These are phyloP conservation scores for Pyrus bretschneideri DNA, from an alignment of 306 rosid genomes.

Conservation along the genomic window DNA sequence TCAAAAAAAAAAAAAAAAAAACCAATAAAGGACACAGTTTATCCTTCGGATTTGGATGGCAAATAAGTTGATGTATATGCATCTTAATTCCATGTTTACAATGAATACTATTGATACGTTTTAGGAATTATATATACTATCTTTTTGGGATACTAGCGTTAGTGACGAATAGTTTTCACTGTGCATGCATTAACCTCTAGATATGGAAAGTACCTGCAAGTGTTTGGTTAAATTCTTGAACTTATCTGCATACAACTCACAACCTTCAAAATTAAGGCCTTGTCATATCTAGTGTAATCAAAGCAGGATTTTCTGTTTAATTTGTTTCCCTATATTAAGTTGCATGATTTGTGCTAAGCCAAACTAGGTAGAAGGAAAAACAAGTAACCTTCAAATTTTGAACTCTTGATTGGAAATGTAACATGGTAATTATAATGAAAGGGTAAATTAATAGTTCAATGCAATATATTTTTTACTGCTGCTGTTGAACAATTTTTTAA, in stretches of 20 bases:
- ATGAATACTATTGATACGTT: not conserved
- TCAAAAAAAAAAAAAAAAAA: not conserved
- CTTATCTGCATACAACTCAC: not conserved
- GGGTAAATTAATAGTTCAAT: not conserved
- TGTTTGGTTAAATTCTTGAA: not conserved
- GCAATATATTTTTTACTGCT: not conserved
- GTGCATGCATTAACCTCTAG: not conserved
- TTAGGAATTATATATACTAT: not conserved
- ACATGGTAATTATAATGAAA: not conserved
- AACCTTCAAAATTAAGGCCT: not conserved
- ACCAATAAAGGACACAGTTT: not conserved
- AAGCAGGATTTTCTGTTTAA: not conserved
- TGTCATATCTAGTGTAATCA: not conserved
- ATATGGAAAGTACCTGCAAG: not conserved
- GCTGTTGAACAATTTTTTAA: not conserved
- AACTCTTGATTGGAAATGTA: not conserved
- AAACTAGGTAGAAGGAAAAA: not conserved
- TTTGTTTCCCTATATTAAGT: not conserved
- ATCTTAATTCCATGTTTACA: not conserved
- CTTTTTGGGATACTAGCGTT: not conserved
- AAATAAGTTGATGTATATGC: not conserved
- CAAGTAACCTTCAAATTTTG: not conserved
- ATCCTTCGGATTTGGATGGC: not conserved
- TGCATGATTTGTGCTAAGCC: not conserved
- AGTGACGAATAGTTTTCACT: not conserved